These are phyloP conservation scores for Penicillium crystallinum DNA, from an alignment of 495 filamentous ascomycete genomes.

Conservation along the genomic window DNA sequence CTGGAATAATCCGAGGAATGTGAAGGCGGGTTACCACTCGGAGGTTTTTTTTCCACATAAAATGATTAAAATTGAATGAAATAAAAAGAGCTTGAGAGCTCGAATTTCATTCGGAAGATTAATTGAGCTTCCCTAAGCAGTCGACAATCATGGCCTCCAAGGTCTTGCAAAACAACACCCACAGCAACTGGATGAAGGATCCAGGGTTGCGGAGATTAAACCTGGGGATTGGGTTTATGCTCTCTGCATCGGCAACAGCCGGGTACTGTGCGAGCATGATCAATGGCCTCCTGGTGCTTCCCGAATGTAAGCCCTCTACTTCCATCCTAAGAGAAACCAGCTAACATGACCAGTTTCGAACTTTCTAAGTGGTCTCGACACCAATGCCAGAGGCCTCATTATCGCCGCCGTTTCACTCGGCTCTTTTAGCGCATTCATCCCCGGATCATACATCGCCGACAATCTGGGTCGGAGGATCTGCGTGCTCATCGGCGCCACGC, in stretches of 20 bases:
- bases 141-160: conserved; percentile 5
- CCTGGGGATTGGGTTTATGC: conserved; percentile 24
- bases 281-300: conserved; percentile 25
- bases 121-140: background rate
- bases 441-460: conserved; percentile 24
- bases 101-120: background rate
- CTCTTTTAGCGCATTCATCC: conserved; percentile 21
- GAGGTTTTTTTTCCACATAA: conserved; percentile 6
- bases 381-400: conserved; percentile 19
- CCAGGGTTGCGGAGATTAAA: conserved; percentile 20
- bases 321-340: background rate
- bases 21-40: conserved; percentile 10
- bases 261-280: conserved; percentile 29
- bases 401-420: conserved; percentile 26
- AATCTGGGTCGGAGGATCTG: conserved; percentile 15
- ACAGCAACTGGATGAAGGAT: conserved; percentile 10
- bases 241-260: conserved; percentile 23
- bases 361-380: conserved; percentile 15
- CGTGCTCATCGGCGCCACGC: conserved; percentile 17
- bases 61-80: conserved; percentile 3
- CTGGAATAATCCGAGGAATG: conserved; percentile 15
- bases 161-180: conserved; percentile 11
- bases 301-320: conserved; percentile 18
- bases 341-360: conserved; percentile 5
- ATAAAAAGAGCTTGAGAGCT: conserved; percentile 9